Conservation (phyloP, 768 basidiomycete species). For the Stropharia rugosoannulata region DNA sequence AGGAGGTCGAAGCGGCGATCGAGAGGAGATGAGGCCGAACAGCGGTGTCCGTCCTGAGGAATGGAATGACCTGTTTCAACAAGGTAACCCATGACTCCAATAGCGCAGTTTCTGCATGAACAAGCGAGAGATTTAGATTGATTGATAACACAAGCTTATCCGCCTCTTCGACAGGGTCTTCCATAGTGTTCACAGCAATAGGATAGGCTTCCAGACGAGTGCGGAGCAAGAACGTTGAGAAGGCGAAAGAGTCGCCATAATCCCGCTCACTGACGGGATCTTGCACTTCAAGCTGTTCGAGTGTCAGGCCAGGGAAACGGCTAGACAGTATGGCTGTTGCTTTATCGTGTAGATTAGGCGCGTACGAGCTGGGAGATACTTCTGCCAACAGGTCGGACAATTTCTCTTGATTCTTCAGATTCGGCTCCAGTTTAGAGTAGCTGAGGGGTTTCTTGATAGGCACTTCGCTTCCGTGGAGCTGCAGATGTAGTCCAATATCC, state of each 20-base stretch:
- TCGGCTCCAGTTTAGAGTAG: constrained; percentile 52
- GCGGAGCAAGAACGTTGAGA: constrained; percentile 59
- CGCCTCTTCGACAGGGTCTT: constrained; percentile 42
- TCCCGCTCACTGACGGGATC: constrained; percentile 67
- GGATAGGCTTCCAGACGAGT: constrained; percentile 58
- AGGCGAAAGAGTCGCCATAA: constrained; percentile 79
- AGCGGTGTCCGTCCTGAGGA: constrained; percentile 58
- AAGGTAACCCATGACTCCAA: constrained; percentile 79
- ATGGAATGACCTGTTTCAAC: constrained; percentile 61
- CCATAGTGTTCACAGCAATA: constrained; percentile 35
- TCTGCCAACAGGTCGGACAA: constrained; percentile 67
- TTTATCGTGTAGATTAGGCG: constrained; percentile 68
- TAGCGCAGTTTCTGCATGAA: constrained; percentile 74
- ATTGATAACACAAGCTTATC: constrained; percentile 67
- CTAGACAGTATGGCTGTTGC: constrained; percentile 48
- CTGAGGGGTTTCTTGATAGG: constrained; percentile 54
- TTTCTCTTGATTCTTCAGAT: constrained; percentile 62
- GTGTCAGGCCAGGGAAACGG: constrained; percentile 56
- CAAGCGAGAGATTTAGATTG: constrained; percentile 85
- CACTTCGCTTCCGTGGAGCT: constrained; percentile 33
- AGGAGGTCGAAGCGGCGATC: constrained; percentile 64
- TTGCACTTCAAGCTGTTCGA: constrained; percentile 64
- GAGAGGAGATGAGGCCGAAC: constrained; percentile 56
- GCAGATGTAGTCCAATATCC: constrained; percentile 66
- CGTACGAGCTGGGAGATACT: constrained; percentile 69